Evolutionary conservation across 2,329 filamentous ascomycete species (phyloP), one percentile per base, ranked within the genome.

Genomic region (Microascus cirrosus): DNA sequence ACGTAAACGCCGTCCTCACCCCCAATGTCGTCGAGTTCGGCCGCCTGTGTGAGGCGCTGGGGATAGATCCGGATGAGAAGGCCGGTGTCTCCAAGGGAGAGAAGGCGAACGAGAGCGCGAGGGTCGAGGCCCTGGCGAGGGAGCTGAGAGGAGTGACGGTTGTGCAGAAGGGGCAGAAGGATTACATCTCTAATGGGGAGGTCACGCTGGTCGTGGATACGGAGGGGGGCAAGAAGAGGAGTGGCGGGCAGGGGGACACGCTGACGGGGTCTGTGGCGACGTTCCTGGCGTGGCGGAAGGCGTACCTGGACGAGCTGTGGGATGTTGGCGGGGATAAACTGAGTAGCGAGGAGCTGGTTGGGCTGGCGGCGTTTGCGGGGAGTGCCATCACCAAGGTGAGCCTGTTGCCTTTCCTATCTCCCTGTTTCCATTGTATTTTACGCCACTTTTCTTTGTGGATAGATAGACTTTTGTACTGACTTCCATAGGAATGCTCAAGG

Each of bases 21-120:
- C 94, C 94, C 1, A 99, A 99, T 62, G 87, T 96, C 0, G 90
- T 95, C 4, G 94, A 99, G 70, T 97, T 97, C 68, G 85, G 81
- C 1, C 79, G 92, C 13, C 71, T 99, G 50, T 92, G 90, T 59
- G 87, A 90, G 70, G 80, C 84, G 1, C 77, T 32, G 4, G 28
- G 28, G 28, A 32, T 94, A 59, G 83, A 83, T 2, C 75, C 96
- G 57, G 81, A 90, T 60, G 76, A 81, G 12, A 25, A 53, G 12
- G 24, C 51, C 51, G 55, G 20, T 8, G 55, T n/a, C 24, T 48
- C 24, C 0, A 67, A 66, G 0, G 54, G 68, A 3, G 75, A 62
- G 1, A 42, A n/a, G 11, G 55, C 18, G 8, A 64, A 57, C 13
- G 66, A 75, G 58, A 76, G 74, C 3, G 69, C 72, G 2, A 74